These are phyloP conservation scores for Corymbia citriodora DNA, from an alignment of 441 rosid genomes.

Conservation along the genomic window DNA sequence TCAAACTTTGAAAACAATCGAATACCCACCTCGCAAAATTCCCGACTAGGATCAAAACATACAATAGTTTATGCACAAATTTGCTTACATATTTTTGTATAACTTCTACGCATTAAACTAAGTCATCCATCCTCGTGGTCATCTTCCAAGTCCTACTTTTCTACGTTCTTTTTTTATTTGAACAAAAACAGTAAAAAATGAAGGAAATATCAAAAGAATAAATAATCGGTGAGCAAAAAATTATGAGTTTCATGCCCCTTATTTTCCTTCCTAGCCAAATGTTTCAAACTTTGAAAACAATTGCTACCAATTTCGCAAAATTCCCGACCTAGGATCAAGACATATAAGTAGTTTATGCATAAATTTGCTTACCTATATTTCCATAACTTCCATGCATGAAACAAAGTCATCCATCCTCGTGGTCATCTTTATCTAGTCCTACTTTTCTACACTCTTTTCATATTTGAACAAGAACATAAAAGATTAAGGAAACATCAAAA, in stretches of 20 bases:
- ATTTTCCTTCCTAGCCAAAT: background rate
- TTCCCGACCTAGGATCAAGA: background rate
- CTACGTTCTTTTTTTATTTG: background rate
- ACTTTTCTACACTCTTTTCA: background rate
- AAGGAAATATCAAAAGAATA: background rate
- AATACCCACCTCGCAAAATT: background rate
- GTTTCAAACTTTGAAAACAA: background rate
- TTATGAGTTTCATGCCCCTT: fast-evolving
- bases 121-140: background rate
- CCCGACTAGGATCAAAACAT: background rate
- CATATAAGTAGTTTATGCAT: background rate
- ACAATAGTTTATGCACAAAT: background rate
- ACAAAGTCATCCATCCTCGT: background rate
- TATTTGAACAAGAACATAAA: background rate
- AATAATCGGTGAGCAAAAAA: background rate
- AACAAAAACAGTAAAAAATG: background rate
- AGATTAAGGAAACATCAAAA: background rate
- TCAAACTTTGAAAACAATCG: background rate
- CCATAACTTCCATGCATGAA: background rate
- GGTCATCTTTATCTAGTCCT: background rate
- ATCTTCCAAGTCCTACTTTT: background rate
- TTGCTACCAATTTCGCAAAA: fast-evolving
- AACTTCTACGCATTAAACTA: background rate
- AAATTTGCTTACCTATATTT: background rate
- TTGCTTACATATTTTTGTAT: background rate